Base-by-base conservation (phyloP, 2,329 filamentous ascomycete genomes). In the Botrytis squamosa region DNA sequence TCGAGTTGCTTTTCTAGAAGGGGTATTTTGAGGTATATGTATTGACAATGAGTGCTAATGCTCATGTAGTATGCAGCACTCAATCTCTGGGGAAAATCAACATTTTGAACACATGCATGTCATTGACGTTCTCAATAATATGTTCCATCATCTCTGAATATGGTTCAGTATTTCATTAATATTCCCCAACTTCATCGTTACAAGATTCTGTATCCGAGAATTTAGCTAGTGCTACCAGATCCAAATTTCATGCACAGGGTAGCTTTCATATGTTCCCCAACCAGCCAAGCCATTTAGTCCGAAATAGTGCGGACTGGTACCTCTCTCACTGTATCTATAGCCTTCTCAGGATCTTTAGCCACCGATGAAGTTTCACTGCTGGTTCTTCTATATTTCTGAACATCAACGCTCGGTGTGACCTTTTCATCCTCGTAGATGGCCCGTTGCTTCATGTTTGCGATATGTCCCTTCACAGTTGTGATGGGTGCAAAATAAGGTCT, bases 281-380 rank as follows among this genome's bases (percentile, higher is more conserved):
- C 8, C 25, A 49, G 16, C n/a, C 46, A 25, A 20, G 14, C 7
- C 49, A 25, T 64, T 66, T 46, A 76, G 33, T 71, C 72, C 29
- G 74, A 75, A 55, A 76, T 72, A 22, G 74, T 75, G 60, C 52
- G 59, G 52, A 46, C 62, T 22, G 71, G 66, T n/a, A 74, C 60
- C 29, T 72, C 73, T 63, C 40, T 46, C 10, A 75, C 68, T 40
- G n/a, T 70, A 18, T 71, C 65, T 8, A 22, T 38, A 36, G 73
- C 12, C 59, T 75, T 72, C 55, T 75, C 42, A 4, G 60, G 25
- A n/a, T 60, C 59, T 12, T 75, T 73, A 38, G 74, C 71, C n/a
- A 68, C 16, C 33, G 62, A 65, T 36, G 64, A 42, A 6, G 25
- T 59, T 44, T 52, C 57, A 29, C 62, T 66, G 36, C 67, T 73